Base-by-base conservation (phyloP, 352 stramenopile genomes). In the Globisporangium polare region DNA sequence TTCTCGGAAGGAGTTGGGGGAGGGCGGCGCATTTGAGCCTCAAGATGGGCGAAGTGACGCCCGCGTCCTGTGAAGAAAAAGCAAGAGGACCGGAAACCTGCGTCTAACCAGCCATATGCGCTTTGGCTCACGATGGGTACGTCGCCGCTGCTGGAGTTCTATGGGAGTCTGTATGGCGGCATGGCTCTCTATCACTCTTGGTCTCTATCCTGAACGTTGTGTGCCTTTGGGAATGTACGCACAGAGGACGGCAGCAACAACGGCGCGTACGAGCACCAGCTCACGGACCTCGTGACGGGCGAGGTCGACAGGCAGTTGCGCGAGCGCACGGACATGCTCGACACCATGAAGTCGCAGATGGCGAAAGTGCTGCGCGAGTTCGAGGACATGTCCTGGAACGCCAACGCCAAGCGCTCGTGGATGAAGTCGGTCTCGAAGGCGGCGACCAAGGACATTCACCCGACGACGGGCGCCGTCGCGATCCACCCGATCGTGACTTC, bases 311-410 rank as follows among this genome's bases (percentile, higher is more conserved):
- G 67, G 15, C 80, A 89, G 50, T 71, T 91, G 20, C 68, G 73
- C 27, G 68, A 74, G 13, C 79, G 82, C 29, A 68, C 70, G 43
- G 81, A 79, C 41, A 55, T 77, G 50, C 55, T 91, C 12, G 78
- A 88, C 26, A 60, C 60, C 10, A 82, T 91, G 74, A 86, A 86
- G 64, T 60, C 73, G 42, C 80, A 91, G 63, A 89, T 91, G 80
- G 70, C 72, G 20, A 80, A 78, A 49, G 74, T 91, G 46, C 68
- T 91, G 41, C 68, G 71, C 9, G 82, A 91, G 66, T 86, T 91
- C 51, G 82, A 91, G 56, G 78, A 89, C 61, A 66, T 89, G 50
- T 72, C 78, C 39, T 73, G 55, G 59, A 83, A 72, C 33, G 61
- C 81, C 24, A 71, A 74, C 46, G 72, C 80, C 45, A 86, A 89